Evolutionary conservation across 2,329 filamentous ascomycete genomes (phyloP).

Genomic region (Hypoxylon sp.): DNA sequence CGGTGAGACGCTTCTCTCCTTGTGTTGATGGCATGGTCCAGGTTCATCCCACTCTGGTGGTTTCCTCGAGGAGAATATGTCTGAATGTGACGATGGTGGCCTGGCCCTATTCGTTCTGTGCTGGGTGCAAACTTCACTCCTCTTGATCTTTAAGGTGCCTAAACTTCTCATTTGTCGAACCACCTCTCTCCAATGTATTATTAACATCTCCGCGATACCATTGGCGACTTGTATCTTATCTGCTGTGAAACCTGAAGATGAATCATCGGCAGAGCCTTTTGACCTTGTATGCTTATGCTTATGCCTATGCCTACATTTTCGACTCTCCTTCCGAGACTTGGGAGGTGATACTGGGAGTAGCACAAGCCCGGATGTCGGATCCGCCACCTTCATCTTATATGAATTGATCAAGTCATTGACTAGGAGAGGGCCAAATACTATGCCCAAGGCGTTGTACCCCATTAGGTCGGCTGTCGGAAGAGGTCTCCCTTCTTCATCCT

Average conservation of each 20-base stretch:
- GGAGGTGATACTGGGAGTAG: slow-evolving; percentile 62
- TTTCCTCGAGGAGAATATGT: slow-evolving; percentile 57
- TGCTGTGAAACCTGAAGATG: slow-evolving; percentile 55
- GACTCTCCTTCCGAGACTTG: slow-evolving; percentile 60
- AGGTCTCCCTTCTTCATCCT: slow-evolving; percentile 66
- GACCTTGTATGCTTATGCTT: slow-evolving; percentile 57
- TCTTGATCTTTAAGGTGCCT: slow-evolving; percentile 53
- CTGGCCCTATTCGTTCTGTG: slow-evolving; percentile 33
- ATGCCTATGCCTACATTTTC: slow-evolving; percentile 56
- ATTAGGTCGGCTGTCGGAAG: slow-evolving; percentile 72
- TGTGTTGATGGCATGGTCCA: slow-evolving; percentile 33
- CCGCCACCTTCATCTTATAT: slow-evolving; percentile 64
- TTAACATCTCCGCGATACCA: slow-evolving; percentile 74
- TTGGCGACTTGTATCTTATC: slow-evolving; percentile 73
- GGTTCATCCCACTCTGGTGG: slow-evolving; percentile 57
- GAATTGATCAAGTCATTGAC: slow-evolving; percentile 70
- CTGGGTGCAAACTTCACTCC: slow-evolving; percentile 23
- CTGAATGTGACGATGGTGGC: slow-evolving; percentile 60
- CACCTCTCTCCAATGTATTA: slow-evolving; percentile 75
- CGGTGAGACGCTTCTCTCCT: slow-evolving; percentile 54
- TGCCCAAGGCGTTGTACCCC: slow-evolving; percentile 74
- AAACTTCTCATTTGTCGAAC: slow-evolving; percentile 71
- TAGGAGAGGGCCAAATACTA: slow-evolving; percentile 76
- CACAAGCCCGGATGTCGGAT: slow-evolving; percentile 59
- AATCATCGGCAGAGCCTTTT: slow-evolving; percentile 44